Conservation (phyloP, 2,329 filamentous ascomycete genomes). For the Xylogone sp. region DNA sequence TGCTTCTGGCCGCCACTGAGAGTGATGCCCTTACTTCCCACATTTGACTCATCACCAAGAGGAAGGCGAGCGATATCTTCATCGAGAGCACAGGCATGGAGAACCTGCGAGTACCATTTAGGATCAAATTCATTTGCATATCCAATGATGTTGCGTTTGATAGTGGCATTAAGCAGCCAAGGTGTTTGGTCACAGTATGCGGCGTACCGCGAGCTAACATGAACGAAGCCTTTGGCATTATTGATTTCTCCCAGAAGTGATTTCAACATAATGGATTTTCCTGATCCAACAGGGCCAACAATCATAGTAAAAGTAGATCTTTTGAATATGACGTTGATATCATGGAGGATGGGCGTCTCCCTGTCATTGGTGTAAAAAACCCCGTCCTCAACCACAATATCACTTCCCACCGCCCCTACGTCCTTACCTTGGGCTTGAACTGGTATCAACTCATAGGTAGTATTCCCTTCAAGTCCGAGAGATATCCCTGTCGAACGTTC, state of each 20-base stretch:
- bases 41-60: slow-evolving; percentile 15
- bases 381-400: no score
- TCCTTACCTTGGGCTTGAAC: no score
- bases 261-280: slow-evolving; percentile 32
- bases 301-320: not conserved
- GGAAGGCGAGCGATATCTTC: slow-evolving; percentile 18
- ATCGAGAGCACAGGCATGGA: slow-evolving; percentile 16
- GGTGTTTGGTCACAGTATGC: slow-evolving; percentile 40
- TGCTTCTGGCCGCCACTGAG: slow-evolving; percentile 12
- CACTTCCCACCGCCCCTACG: no score
- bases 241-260: slow-evolving; percentile 30
- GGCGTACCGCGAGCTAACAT: slow-evolving; percentile 6
- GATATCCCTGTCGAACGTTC: no score
- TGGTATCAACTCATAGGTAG: no score
- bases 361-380: not conserved
- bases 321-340: not conserved
- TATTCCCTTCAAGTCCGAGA: no score
- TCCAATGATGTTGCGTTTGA: slow-evolving; percentile 35
- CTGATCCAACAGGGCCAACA: slow-evolving; percentile 24
- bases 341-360: not conserved
- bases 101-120: slow-evolving; percentile 19
- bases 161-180: slow-evolving; percentile 37
- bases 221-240: slow-evolving; percentile 20
- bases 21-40: slow-evolving; percentile 15
- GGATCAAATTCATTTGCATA: slow-evolving; percentile 23